These are phyloP conservation scores for Mycena maculata DNA, from an alignment of 768 basidiomycete species.

Conservation along the genomic window DNA sequence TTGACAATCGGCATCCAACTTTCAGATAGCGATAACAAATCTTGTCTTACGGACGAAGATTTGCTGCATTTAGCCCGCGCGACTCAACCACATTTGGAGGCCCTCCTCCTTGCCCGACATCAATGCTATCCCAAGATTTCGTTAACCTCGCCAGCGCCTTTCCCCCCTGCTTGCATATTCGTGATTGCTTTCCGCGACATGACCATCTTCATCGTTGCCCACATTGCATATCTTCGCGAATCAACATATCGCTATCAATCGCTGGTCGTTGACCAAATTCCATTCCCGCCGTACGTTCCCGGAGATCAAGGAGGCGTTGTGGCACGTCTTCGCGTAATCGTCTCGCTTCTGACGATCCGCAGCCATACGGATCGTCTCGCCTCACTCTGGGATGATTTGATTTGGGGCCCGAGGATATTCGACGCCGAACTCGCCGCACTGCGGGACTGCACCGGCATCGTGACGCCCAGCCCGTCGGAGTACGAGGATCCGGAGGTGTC, in stretches of 20 bases:
- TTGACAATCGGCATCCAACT: conserved; percentile 8
- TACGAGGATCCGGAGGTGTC: conserved; percentile 1
- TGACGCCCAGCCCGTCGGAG: conserved; percentile 18
- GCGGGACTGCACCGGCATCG: conserved; percentile 10
- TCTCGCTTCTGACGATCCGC: conserved; percentile 20
- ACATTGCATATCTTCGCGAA: not conserved
- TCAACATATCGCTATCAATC: not conserved
- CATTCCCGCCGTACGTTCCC: conserved; percentile 14
- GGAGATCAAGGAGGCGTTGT: conserved; percentile 5
- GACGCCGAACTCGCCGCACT: not conserved
- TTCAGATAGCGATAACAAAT: not conserved
- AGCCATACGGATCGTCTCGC: conserved; percentile 4
- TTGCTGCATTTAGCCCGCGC: conserved; percentile 6
- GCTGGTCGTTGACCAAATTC: not conserved
- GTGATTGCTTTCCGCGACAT: conserved; percentile 16
- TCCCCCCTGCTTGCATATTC: conserved; percentile 14
- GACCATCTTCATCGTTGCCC: conserved; percentile 24
- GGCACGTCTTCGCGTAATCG: conserved; percentile 10
- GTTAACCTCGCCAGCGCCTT: too few relatives aligned
- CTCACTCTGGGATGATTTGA: conserved; percentile 10
- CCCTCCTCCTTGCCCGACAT: conserved; percentile 15
- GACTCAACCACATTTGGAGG: conserved; percentile 20
- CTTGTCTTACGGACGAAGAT: conserved; percentile 4
- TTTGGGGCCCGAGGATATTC: not conserved
- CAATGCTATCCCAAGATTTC: not conserved